Percentiles rank a stretch among this genome's conserved stretches.
These are phyloP conservation scores for Lathyrus aphaca DNA, from an alignment of 306 rosid genomes.

Conservation along the genomic window DNA sequence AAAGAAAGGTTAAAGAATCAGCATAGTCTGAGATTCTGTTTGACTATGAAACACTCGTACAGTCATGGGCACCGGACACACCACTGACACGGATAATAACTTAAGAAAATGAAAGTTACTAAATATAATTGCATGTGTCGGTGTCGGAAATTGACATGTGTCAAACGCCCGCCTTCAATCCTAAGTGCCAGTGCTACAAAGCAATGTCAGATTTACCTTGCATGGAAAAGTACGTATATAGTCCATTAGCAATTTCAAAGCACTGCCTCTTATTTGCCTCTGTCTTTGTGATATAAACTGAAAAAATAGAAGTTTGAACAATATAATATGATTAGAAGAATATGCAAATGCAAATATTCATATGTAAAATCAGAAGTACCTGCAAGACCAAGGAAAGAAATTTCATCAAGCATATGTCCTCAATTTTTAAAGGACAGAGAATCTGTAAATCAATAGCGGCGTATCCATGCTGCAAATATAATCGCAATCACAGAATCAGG, in stretches of 20 bases:
- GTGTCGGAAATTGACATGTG: not conserved
- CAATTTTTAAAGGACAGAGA: conserved; percentile 56
- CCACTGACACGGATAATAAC: not conserved
- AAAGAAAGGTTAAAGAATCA: not conserved
- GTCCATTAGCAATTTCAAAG: conserved; percentile 68
- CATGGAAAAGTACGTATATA: conserved; percentile 70
- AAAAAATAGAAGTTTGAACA: conserved; percentile 37
- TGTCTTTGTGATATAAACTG: conserved; percentile 93
- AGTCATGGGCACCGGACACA: not conserved
- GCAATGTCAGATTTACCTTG: conserved; percentile 59
- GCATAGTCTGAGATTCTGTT: conserved; percentile 14
- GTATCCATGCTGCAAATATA: conserved; percentile 77
- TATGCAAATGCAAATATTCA: conserved; percentile 11
- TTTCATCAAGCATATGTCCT: conserved; percentile 67
- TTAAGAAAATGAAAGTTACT: not conserved
- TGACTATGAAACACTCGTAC: not conserved
- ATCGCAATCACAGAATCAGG: conserved; percentile 24
- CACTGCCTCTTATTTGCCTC: conserved; percentile 76
- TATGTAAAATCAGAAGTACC: conserved; percentile 53
- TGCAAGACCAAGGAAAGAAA: conserved; percentile 69
- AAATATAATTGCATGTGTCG: not conserved
- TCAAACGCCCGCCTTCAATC: not conserved
- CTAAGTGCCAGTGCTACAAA: not conserved
- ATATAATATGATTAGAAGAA: conserved; percentile 26
- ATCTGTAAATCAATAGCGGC: conserved; percentile 72